Percentiles rank a stretch among this genome's conserved stretches.
phyloP scores from a whole-genome alignment of 106 monocot genomes.

The Phalaenopsis aphrodite region DNA sequence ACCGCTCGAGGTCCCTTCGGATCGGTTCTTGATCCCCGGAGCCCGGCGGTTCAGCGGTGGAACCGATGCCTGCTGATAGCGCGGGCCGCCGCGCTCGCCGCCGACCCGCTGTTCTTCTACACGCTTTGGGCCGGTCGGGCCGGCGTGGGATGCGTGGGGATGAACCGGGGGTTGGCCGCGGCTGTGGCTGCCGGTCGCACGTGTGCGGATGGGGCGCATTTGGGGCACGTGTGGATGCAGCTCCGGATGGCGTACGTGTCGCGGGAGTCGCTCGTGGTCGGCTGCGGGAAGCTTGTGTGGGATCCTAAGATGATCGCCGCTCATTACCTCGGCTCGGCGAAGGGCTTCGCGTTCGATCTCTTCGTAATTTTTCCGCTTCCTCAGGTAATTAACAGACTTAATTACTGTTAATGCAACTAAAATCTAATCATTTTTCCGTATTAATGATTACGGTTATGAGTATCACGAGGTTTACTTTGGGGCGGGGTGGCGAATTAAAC shows the following conservation, averaged over 20 bases:
- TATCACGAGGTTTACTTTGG: too few species aligned
- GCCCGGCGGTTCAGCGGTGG: constrained; percentile 60
- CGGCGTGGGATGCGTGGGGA: constrained; percentile 41
- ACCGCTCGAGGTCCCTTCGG: constrained; percentile 34
- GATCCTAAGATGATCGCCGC: constrained; percentile 55
- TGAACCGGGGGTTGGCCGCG: constrained; percentile 50
- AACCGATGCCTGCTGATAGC: constrained; percentile 67
- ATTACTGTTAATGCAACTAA: not conserved
- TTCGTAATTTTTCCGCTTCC: constrained; percentile 80
- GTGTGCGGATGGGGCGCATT: constrained; percentile 47
- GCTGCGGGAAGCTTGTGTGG: constrained; percentile 94
- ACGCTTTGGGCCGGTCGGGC: constrained; percentile 47
- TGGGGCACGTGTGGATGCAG: constrained; percentile 70
- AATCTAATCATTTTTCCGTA: too few species aligned
- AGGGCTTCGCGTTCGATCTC: constrained; percentile 72
- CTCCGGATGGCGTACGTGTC: constrained; percentile 80
- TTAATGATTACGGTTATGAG: too few species aligned
- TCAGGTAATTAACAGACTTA: constrained; percentile 34
- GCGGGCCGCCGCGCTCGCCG: constrained; percentile 71
- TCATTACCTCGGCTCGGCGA: constrained; percentile 53
- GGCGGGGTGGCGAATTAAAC: too few species aligned
- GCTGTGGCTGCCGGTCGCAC: constrained; percentile 51
- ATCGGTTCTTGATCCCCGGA: constrained; percentile 70
- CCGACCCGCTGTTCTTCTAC: constrained; percentile 95
- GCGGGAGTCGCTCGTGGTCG: constrained; percentile 80